Percentiles rank a stretch among this genome's conserved stretches.
These are phyloP conservation scores for Russula emetica DNA, from an alignment of 768 basidiomycete species.

Conservation along the genomic window DNA sequence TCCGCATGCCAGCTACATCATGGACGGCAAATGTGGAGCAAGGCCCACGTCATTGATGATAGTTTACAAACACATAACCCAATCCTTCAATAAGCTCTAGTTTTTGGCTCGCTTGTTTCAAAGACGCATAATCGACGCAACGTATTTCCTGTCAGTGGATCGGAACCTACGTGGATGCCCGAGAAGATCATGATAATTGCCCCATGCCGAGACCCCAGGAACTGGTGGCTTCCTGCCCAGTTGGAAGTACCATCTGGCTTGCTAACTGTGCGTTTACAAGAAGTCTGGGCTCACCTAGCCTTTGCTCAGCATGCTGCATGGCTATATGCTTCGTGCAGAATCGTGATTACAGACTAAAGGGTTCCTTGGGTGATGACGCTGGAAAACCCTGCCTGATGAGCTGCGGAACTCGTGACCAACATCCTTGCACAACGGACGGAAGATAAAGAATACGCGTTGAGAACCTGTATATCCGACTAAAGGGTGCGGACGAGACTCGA, in stretches of 20 bases:
- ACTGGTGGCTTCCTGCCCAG: neutral
- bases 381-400: neutral
- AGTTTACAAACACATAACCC: neutral
- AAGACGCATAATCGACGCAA: neutral
- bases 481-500: neutral
- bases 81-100: neutral
- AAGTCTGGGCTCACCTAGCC: slow-evolving; percentile 11
- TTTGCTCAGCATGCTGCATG: neutral
- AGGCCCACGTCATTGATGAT: neutral
- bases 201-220: neutral
- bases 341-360: neutral
- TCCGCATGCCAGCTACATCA: neutral
- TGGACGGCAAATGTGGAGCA: neutral
- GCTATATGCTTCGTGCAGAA: slow-evolving; percentile 1
- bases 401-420: slow-evolving; percentile 6
- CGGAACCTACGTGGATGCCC: neutral
- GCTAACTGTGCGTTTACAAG: neutral
- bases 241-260: neutral
- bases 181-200: neutral
- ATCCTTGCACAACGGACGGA: slow-evolving; percentile 8
- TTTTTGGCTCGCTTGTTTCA: neutral
- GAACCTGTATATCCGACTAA: neutral
- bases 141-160: neutral
- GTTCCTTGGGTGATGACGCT: neutral
- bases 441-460: neutral